Base-by-base conservation (phyloP, 2,329 filamentous ascomycete genomes). In the Beauveria brongniartii region DNA sequence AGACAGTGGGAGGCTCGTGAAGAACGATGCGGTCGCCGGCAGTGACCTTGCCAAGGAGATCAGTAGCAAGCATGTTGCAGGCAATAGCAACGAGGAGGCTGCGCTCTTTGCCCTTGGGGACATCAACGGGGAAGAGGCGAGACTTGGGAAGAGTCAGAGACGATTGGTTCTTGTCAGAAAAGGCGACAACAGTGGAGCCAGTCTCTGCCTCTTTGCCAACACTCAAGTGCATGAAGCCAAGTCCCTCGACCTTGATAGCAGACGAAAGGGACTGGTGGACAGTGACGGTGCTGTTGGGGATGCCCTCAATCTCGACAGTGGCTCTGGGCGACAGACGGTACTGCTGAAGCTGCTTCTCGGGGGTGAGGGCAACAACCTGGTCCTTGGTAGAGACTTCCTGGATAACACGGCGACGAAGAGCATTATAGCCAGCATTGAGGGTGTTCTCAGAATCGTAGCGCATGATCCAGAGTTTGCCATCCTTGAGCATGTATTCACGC, bases 381-480 rank as follows among this genome's bases (percentile, higher is more conserved):
- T 59, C 24, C 52, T 55, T 62, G 12, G 41, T 55, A 24, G 61
- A 59, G 51, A 59, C 55, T 9, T 59, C 55, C 16, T 43, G 30
- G 10, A 62, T 56, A 59, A 62, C 55, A 26, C 47, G 55, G 43
- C 61, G 61, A n/a, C 61, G 61, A 18, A 55, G 50, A 20, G 55
- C 44, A 40, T 64, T 64, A 58, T 64, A 64, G 26, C 61, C 54
- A 14, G 55, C 54, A 40, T 64, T 63, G 41, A 62, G 58, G 14
- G 18, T 55, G 8, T 61, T 20, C 24, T 56, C 41, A 6, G 61
- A 41, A 18, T 56, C 54, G 26, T 61, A 60, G 53, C 63, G 63
- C 40, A 62, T 59, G 34, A 62, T 44, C 50, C 48, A 57, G 26
- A 63, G 52, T 20, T 55, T 60, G 46, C 51, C 60, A 26, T 61